Percentiles rank a stretch among this genome's conserved stretches.
Evolutionary conservation across 768 basidiomycete genomes (phyloP).

Genomic region (Mrakia gelida): DNA sequence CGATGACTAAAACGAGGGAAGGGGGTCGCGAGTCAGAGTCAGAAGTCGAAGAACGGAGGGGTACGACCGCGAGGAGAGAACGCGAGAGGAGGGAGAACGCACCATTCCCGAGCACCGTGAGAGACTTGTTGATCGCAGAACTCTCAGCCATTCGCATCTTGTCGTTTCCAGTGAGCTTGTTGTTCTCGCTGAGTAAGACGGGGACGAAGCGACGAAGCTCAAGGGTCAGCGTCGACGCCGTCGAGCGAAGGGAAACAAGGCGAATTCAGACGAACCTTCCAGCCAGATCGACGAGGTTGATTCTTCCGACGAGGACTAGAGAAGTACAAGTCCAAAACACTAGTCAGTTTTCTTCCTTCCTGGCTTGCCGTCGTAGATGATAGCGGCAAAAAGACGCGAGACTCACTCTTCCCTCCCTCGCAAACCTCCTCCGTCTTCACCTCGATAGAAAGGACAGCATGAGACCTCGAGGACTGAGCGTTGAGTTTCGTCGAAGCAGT

Average conservation of each 20-base stretch:
- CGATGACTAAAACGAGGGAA: not conserved
- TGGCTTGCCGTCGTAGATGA: no score
- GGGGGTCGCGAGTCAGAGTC: not conserved
- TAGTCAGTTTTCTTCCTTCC: no score
- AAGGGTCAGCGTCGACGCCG: no score
- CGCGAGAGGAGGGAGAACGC: not conserved
- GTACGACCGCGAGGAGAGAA: no score
- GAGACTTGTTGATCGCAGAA: constrained; percentile 80
- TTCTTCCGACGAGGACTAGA: constrained; percentile 48
- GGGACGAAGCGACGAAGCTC: not conserved
- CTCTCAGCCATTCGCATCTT: constrained; percentile 81
- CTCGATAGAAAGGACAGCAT: constrained; percentile 76
- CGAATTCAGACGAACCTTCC: constrained; percentile 58
- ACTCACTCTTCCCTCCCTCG: not conserved
- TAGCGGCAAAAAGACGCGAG: no score
- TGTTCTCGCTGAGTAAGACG: not conserved
- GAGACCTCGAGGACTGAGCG: constrained; percentile 76
- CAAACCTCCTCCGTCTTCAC: constrained; percentile 41
- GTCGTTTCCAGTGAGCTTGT: constrained; percentile 69
- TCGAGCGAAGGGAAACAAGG: not conserved
- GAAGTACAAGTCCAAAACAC: no score
- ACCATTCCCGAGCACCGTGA: constrained; percentile 76
- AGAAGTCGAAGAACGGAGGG: not conserved
- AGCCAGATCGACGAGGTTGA: constrained; percentile 41
- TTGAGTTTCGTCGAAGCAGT: constrained; percentile 84